Evolutionary conservation across 192 early-diverging fungal genomes (phyloP).

Genomic region (Mortierella alpina): DNA sequence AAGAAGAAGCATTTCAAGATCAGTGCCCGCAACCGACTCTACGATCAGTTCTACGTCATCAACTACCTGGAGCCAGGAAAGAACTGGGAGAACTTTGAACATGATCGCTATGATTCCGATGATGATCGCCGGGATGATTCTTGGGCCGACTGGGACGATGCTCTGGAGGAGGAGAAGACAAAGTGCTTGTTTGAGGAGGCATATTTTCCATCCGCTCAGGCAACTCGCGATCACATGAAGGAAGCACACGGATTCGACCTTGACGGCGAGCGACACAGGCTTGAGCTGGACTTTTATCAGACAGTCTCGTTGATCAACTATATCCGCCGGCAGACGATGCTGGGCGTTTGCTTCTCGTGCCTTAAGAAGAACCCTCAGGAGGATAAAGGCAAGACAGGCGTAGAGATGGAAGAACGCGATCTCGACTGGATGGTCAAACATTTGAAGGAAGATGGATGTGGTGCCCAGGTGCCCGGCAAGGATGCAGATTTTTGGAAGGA

Average conservation of each 20-base stretch:
- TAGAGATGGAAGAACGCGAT: slow-evolving; percentile 5
- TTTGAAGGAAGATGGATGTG: slow-evolving; percentile 66
- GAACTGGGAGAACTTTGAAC: slow-evolving; percentile 91
- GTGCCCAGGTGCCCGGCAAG: slow-evolving; percentile 60
- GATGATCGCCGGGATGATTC: slow-evolving; percentile 74
- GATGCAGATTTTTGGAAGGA: slow-evolving; percentile 79
- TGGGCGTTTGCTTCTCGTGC: slow-evolving; percentile 80
- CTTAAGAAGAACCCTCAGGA: slow-evolving; percentile 55
- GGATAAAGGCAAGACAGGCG: slow-evolving; percentile 2
- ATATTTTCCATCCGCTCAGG: slow-evolving; percentile 69
- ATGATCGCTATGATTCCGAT: slow-evolving; percentile 81
- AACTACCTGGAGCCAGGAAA: slow-evolving; percentile 92
- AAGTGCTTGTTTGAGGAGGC: slow-evolving; percentile 85
- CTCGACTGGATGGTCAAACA: slow-evolving; percentile 67
- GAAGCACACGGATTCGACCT: slow-evolving; percentile 84
- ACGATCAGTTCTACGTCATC: slow-evolving; percentile 94
- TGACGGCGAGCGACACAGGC: slow-evolving; percentile 56
- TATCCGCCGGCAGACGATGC: slow-evolving; percentile 76
- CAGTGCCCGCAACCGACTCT: slow-evolving; percentile 86
- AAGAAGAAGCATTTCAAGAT: slow-evolving; percentile 99
- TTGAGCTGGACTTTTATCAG: slow-evolving; percentile 84
- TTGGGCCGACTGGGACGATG: slow-evolving; percentile 88
- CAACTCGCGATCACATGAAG: slow-evolving; percentile 79
- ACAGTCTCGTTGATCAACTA: slow-evolving; percentile 89
- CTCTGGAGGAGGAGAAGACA: slow-evolving; percentile 68